These are phyloP conservation scores for Cephalotrichum gorgonifer DNA, from an alignment of 2,329 filamentous ascomycete species.

Conservation along the genomic window DNA sequence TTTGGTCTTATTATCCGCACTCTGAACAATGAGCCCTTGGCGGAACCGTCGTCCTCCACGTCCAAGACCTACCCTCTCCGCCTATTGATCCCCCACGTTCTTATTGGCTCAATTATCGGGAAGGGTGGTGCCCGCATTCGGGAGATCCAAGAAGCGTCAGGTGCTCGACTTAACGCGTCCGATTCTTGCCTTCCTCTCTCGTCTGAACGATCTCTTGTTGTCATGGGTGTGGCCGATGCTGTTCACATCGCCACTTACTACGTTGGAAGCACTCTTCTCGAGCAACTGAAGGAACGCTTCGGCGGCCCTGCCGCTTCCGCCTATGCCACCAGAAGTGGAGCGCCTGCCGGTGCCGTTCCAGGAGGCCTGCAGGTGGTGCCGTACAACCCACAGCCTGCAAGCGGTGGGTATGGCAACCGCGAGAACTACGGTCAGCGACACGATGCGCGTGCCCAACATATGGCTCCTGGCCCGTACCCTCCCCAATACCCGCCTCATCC, in stretches of 20 bases:
- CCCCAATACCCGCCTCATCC: slow-evolving; percentile 61
- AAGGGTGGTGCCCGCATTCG: slow-evolving; percentile 93
- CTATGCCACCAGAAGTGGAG: slow-evolving; percentile 89
- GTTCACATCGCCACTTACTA: slow-evolving; percentile 99
- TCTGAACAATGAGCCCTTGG: slow-evolving; percentile 90
- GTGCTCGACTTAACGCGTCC: slow-evolving; percentile 90
- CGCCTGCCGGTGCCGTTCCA: slow-evolving; percentile 84
- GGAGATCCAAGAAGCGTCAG: slow-evolving; percentile 96
- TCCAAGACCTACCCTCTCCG: slow-evolving; percentile 97
- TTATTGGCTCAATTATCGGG: slow-evolving; percentile 97
- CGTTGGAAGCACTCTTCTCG: slow-evolving; percentile 91
- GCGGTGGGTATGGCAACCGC: slow-evolving; percentile 73
- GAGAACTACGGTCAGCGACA: slow-evolving; percentile 73
- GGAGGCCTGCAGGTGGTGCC: slow-evolving; percentile 99
- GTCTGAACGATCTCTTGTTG: slow-evolving; percentile 93
- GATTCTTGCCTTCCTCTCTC: slow-evolving; percentile 90
- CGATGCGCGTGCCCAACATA: slow-evolving; percentile 62
- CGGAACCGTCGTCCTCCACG: slow-evolving; percentile 77
- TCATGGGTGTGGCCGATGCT: slow-evolving; percentile 94
- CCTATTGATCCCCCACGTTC: slow-evolving; percentile 87
- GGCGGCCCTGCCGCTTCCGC: slow-evolving; percentile 94
- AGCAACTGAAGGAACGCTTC: slow-evolving; percentile 94
- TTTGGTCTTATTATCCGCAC: slow-evolving; percentile 98
- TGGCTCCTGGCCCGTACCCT: slow-evolving; percentile 61
- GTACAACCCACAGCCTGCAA: slow-evolving; percentile 86